Evolutionary conservation across 441 rosid genomes (phyloP), one percentile per base, ranked within the genome.

Genomic region (Gossypium trilobum): DNA sequence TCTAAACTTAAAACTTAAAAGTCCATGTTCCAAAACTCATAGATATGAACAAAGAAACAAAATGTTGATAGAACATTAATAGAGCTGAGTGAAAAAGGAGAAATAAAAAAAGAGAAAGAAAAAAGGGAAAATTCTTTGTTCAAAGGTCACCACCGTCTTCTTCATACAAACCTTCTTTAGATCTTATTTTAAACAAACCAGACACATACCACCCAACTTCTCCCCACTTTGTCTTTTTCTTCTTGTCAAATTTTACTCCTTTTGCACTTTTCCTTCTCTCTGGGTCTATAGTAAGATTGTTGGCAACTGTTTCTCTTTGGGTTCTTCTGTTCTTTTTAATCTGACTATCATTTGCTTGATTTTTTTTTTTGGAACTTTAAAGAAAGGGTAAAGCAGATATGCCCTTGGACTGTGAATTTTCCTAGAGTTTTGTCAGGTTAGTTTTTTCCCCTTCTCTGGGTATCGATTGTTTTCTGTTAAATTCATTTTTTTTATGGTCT

Each of bases 341-440:
- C 62, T 60, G 76, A 57, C 36, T 54, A 2, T 66, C 19, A 42
- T 48, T 75, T 75, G 46, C 42, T 31, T 73, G 52, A 70, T 68
- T 73, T 23, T 0, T 65, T 6, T 70, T 56, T 50, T 56, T 75
- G 74, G 65, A 60, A 67, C 68, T 78, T 22, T 2, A 13, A 61
- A 25, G 25, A 23, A 51, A 29, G 27, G 70, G 77, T 68, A 14
- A 72, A 29, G 55, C 55, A 8, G 46, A 64, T 16, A 78, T 60
- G 77, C 83, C 78, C 85, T 57, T 77, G 83, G 73, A 74, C 70
- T 84, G 70, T 73, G 16, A 68, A 74, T 78, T 73, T 78, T 78
- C 66, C 71, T 80, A 79, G 86, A 65, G 80, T 59, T 33, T 59
- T 82, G 59, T 77, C 86, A 54, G 90, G 93, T 67, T 5, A 0